Evolutionary conservation across 495 filamentous ascomycete genomes (phyloP), one percentile per base, ranked within the genome.

Genomic region (Cenococcum geophilum): DNA sequence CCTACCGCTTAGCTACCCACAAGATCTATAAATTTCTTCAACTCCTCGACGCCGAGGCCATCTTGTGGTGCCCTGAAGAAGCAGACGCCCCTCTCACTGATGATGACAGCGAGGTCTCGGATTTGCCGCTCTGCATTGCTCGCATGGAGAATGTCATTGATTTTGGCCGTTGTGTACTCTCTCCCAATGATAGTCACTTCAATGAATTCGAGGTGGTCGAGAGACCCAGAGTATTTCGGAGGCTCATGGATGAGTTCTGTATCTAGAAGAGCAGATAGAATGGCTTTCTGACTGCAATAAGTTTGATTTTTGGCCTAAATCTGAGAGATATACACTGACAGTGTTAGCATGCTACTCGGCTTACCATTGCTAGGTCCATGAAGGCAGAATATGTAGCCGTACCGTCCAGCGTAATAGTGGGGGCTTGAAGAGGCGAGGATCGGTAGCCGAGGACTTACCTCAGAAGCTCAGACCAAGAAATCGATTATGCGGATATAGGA

Each of bases 1-100:
- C 21, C 75, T 70, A n/a, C 75, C 75, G 48, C 72, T 75, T 20
- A 76, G 53, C 57, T 73, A 73, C 6, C 74, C 76, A 78, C 61
- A 58, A 70, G 58, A 48, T 76, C 68, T 14, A 70, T 76, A 59
- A 77, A 68, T 42, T 70, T 45, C 63, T 78, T 78, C 50, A 76
- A 72, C 43, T 74, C 69, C 12, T 73, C 72, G 21, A 75, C 60
- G 18, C 68, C 68, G 16, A 78, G 69, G 43, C 76, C 70, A 49
- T 74, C 69, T 56, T 78, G 75, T 32, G 27, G 6, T 12, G 71
- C 62, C 8, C 74, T 69, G 60, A 73, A 73, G 47, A 71, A 70
- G 14, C 68, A 62, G n/a, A 70, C 68, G 20, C 69, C 68, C 4
- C 69, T 62, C 56, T 70, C 57, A 9, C 57, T 64, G 25, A 68